These are phyloP conservation scores for Suhomyces maxii DNA, from an alignment of 1,139 yeast genomes.

Conservation along the genomic window DNA sequence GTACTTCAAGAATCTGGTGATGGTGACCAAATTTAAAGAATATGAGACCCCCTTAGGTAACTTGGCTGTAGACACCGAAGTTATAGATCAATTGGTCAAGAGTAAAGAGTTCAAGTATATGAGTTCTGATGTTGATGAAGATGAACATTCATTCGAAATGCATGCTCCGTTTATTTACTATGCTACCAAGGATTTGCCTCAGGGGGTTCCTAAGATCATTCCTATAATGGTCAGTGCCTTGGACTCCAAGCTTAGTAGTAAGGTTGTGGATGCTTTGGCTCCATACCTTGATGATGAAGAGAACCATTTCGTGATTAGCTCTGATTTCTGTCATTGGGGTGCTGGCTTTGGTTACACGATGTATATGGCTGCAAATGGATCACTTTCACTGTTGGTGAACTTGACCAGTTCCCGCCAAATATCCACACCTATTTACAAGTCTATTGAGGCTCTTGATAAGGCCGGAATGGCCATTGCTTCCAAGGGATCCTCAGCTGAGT, in stretches of 20 bases:
- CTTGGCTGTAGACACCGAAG: conserved; percentile 60
- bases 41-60: conserved; percentile 85
- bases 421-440: conserved; percentile 53
- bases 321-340: conserved; percentile 99
- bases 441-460: conserved; percentile 72
- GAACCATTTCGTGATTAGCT: conserved; percentile 75
- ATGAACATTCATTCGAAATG: conserved; percentile 95
- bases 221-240: conserved; percentile 82
- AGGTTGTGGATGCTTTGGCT: conserved; percentile 49
- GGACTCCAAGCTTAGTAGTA: conserved; percentile 42
- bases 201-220: conserved; percentile 54
- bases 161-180: conserved; percentile 76
- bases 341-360: conserved; percentile 68
- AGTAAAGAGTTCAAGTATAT: conserved; percentile 49
- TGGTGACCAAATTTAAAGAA: conserved; percentile 51
- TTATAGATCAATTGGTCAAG: conserved; percentile 36
- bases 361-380: conserved; percentile 35
- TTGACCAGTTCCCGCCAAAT: not conserved
- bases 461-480: conserved; percentile 67
- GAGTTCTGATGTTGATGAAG: conserved; percentile 64
- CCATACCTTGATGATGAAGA: conserved; percentile 56
- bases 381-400: not conserved
- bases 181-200: conserved; percentile 37
- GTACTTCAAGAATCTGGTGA: conserved; percentile 64
- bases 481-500: conserved; percentile 51